Evolutionary conservation across 441 rosid species (phyloP).

Genomic region (Eutrema salsugineum): DNA sequence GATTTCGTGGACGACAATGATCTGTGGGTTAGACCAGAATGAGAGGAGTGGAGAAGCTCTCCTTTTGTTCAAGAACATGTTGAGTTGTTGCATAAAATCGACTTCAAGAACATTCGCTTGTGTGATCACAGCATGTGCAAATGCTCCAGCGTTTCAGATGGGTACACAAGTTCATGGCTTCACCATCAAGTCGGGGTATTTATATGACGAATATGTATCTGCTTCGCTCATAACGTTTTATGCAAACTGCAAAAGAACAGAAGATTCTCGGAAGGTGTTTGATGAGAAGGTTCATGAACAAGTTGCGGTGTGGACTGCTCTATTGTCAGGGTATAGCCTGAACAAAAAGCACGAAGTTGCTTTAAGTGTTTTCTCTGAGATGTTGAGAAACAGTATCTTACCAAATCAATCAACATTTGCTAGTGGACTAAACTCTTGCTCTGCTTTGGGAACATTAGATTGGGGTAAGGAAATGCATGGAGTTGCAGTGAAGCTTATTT

Average conservation of each 20-base stretch:
- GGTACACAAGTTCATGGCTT: slow-evolving; percentile 49
- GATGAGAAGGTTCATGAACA: slow-evolving; percentile 28
- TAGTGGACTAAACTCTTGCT: slow-evolving; percentile 66
- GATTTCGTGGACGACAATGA: slow-evolving; percentile 64
- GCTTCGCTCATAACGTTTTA: slow-evolving; percentile 51
- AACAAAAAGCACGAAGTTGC: slow-evolving; percentile 42
- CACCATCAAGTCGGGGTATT: slow-evolving; percentile 42
- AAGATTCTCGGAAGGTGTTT: slow-evolving; percentile 38
- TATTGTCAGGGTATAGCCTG: slow-evolving; percentile 44
- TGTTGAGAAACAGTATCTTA: slow-evolving; percentile 36
- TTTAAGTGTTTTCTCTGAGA: slow-evolving; percentile 35
- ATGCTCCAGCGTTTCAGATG: slow-evolving; percentile 35
- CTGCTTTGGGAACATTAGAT: slow-evolving; percentile 58
- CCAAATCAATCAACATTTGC: slow-evolving; percentile 69
- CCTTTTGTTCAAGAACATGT: slow-evolving; percentile 36
- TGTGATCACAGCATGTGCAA: slow-evolving; percentile 44
- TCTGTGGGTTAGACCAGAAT: slow-evolving; percentile 47
- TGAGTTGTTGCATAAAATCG: slow-evolving; percentile 29
- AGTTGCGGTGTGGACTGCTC: slow-evolving; percentile 59
- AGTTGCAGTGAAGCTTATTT: slow-evolving; percentile 49
- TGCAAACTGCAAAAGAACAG: slow-evolving; percentile 41
- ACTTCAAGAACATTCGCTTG: slow-evolving; percentile 45
- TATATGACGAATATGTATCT: slow-evolving; percentile 39
- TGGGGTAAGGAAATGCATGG: slow-evolving; percentile 65
- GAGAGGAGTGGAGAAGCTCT: slow-evolving; percentile 44